Base-by-base conservation (phyloP, 129 eudicot genomes). In the Flaveria ramosissima region DNA sequence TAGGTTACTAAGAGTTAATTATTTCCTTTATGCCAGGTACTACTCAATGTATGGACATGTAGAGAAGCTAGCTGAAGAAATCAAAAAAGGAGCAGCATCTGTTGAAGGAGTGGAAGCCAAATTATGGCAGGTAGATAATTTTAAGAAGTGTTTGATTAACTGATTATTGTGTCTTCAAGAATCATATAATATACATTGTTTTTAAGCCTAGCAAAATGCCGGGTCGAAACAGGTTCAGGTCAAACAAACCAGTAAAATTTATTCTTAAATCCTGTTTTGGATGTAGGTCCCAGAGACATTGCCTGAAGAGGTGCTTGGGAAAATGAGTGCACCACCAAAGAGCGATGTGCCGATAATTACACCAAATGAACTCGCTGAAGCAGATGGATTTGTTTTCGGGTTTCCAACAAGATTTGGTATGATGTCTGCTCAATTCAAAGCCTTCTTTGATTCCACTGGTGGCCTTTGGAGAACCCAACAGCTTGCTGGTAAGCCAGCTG, bases 381-480 rank as follows among this genome's bases (percentile, higher is more conserved):
- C 95, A 23, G 98, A 93, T 78, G 98, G 95, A 1, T 63, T 87
- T 52, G 72, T 93, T 8, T 90, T 93, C 30, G 98, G 98, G 3
- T 93, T 93, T 60, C 98, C 98, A 27, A 90, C 98, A 13, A 90
- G 96, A 82, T 93, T 88, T 9, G 98, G 98, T n/a, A 93, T 90
- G 97, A 93, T 93, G 98, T 89, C 96, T 73, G 89, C 95, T 30
- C 96, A 93, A 45, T 90, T 93, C 65, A 93, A 93, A 61, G 90
- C 97, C 13, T 90, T 93, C 26, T 39, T 93, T 8, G 98, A 93
- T 72, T 67, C 96, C 1, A 93, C 97, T 19, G 98, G 98, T 21
- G 89, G 92, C 46, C 85, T 90, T 20, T 93, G 98, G 97, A 78
- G 92, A 83, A 78, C 88, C 15, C 95, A 88, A 72, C 64, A 75